Evolutionary conservation across 768 basidiomycete species (phyloP), one percentile per base, ranked within the genome.

Genomic region (Coprinopsis strossmayeri): DNA sequence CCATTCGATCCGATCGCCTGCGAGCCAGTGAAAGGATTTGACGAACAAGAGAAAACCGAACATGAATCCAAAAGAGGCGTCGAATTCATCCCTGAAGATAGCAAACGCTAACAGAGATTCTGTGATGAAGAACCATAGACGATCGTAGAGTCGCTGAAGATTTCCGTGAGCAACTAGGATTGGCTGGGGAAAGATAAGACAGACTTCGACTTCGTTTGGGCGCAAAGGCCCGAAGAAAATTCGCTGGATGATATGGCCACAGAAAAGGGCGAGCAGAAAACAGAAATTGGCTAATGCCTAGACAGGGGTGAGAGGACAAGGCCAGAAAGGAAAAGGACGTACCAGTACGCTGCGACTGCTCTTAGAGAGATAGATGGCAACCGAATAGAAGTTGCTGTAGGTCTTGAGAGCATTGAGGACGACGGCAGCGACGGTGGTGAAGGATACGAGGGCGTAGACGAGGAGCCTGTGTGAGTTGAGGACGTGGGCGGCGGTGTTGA

Each of bases 11-110:
- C 96, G 81, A 65, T 98, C 96, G 4, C 83, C 79, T 49, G 94
- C 81, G 26, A 99, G 77, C 96, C 96, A 99, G 63, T 99, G 96
- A 67, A 98, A 98, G 39, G 91, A 93, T 63, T 97, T 98, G 56
- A 96, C 77, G 55, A 96, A 95, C 13, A 97, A 78, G 10, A 99
- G 70, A 59, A 91, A 81, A n/a, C 87, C 86, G 61, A 98, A 98
- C 85, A 95, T 91, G 56, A 93, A 69, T 38, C 86, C 86, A 62
- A 98, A 97, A 2, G 84, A 79, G n/a, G 84, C 77, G 65, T 94
- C 91, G 62, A 95, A 93, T 64, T 92, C 91, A 65, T 94, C 91
- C 51, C 93, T 79, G 69, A 99, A 99, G 56, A 98, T 98, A 28
- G 96, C 96, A 62, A 98, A 87, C 0, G 96, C 95, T 44, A 99